Percentiles rank a stretch among this genome's conserved stretches.
Conservation (phyloP, 768 basidiomycete species). For the Pisolithus marmoratus region DNA sequence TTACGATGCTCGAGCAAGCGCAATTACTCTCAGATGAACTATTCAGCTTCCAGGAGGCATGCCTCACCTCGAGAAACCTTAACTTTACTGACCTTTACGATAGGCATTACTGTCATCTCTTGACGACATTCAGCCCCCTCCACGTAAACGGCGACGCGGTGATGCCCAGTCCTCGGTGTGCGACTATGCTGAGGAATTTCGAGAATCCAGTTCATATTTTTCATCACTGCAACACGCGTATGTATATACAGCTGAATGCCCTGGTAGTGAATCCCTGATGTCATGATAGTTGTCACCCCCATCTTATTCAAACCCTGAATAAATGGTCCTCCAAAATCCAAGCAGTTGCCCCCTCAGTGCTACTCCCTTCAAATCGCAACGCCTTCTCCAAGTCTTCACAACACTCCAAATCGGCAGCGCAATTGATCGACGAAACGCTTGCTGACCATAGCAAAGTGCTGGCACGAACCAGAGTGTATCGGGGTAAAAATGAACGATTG, state of each 20-base stretch:
- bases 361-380: conserved; percentile 64
- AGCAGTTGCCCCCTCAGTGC: conserved; percentile 77
- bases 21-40: conserved; percentile 59
- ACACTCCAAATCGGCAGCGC: conserved; percentile 57
- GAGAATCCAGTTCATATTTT: conserved; percentile 37
- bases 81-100: conserved; percentile 11
- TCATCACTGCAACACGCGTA: conserved; percentile 50
- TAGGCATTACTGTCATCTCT: conserved; percentile 45
- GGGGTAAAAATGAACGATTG: conserved; percentile 44
- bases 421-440: conserved; percentile 74
- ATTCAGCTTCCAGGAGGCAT: conserved; percentile 63
- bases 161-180: conserved; percentile 5
- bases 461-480: conserved; percentile 53
- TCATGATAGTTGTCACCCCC: conserved; percentile 51
- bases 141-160: conserved; percentile 52
- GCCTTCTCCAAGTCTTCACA: conserved; percentile 59
- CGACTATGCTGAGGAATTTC: conserved; percentile 26
- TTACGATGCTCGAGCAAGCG: conserved; percentile 56
- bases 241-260: conserved; percentile 17
- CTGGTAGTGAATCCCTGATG: conserved; percentile 2
- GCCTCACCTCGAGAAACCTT: conserved; percentile 6
- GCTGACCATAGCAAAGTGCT: conserved; percentile 53
- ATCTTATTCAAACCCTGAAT: conserved; percentile 68
- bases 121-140: conserved; percentile 42
- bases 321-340: conserved; percentile 98